A percentile compares a stretch with the other conserved stretches of the same genome.
These are phyloP conservation scores for Lipomyces starkeyi DNA, from an alignment of 805 yeast genomes.

Conservation along the genomic window DNA sequence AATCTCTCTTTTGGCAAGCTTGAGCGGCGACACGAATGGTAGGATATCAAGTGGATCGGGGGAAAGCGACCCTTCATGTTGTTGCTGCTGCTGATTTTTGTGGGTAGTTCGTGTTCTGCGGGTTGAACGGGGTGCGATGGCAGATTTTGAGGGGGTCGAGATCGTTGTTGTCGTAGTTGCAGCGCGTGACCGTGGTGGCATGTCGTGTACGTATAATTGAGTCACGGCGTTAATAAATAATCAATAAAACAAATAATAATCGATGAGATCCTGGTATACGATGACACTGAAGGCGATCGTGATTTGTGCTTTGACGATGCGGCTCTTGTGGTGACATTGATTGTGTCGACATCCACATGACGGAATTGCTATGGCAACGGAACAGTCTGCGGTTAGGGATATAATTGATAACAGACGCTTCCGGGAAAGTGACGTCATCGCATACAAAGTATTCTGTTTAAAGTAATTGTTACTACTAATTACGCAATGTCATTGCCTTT, in stretches of 20 bases:
- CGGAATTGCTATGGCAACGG: too few species aligned
- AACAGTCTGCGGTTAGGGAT: too few species aligned
- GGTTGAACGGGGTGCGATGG: constrained; percentile 22
- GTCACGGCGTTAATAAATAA: not conserved
- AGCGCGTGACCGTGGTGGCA: constrained; percentile 4
- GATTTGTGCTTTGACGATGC: too few species aligned
- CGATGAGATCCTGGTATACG: not conserved
- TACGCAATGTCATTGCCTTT: too few species aligned
- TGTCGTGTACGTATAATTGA: not conserved
- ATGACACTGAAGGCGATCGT: too few species aligned
- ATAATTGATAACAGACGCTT: too few species aligned
- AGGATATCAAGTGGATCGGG: constrained; percentile 32
- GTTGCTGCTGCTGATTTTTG: not conserved
- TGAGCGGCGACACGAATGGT: constrained; percentile 29
- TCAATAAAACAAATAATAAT: not conserved
- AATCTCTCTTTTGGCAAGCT: constrained; percentile 9
- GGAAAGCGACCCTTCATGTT: constrained; percentile 9
- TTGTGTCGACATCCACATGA: too few species aligned
- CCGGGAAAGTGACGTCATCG: too few species aligned
- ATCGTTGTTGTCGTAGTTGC: constrained; percentile 21
- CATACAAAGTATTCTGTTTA: too few species aligned
- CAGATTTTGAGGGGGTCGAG: constrained; percentile 23
- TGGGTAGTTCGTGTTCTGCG: constrained; percentile 1
- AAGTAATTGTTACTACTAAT: too few species aligned
- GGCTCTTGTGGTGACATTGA: too few species aligned